These are phyloP conservation scores for Eimeria sp. DNA, from an alignment of 169 alveolate genomes.

Conservation along the genomic window DNA sequence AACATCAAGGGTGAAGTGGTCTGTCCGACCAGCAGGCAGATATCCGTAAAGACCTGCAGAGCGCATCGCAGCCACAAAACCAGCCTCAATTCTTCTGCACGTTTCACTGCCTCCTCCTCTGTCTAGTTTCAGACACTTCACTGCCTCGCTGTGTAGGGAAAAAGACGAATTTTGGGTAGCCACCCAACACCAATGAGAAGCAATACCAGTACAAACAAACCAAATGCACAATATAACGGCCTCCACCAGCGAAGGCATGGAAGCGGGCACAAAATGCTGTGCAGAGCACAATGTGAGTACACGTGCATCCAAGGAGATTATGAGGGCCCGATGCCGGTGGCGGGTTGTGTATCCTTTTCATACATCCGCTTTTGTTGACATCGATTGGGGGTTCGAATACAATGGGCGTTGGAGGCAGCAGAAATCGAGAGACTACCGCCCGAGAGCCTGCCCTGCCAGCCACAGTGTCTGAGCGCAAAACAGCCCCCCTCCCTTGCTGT, in stretches of 20 bases:
- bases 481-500: neutral
- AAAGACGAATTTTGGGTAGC: neutral
- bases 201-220: neutral
- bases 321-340: neutral
- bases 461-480: neutral
- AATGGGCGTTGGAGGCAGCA: slow-evolving; percentile 64
- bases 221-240: neutral
- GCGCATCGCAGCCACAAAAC: neutral
- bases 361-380: slow-evolving; percentile 62
- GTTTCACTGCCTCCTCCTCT: neutral
- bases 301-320: neutral
- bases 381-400: slow-evolving; percentile 65
- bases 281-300: neutral
- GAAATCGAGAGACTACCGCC: slow-evolving; percentile 13
- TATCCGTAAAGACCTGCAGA: slow-evolving; percentile 37
- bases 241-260: neutral
- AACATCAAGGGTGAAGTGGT: slow-evolving; percentile 60
- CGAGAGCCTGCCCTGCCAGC: neutral
- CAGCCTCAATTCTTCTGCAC: neutral
- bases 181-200: neutral
- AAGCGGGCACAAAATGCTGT: neutral
- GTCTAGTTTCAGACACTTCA: neutral
- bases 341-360: neutral
- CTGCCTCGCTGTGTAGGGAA: neutral
- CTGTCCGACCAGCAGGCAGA: slow-evolving; percentile 46